A percentile compares a stretch with the other conserved stretches of the same genome.
These are phyloP conservation scores for Cadophora sp. DNA, from an alignment of 2,329 filamentous ascomycete species.

Conservation along the genomic window DNA sequence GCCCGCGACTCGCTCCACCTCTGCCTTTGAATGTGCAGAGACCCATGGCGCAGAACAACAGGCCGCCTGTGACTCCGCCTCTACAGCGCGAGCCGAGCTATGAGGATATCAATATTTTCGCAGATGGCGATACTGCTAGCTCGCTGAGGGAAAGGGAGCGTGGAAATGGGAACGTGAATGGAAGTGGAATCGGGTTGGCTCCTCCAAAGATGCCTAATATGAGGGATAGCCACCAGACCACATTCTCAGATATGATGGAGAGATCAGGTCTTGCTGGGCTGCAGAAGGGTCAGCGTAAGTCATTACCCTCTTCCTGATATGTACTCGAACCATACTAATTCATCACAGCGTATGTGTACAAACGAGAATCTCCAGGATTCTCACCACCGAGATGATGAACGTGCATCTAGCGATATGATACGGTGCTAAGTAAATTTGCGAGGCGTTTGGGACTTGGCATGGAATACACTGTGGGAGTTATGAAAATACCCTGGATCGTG, in stretches of 20 bases:
- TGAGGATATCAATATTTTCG: constrained; percentile 61
- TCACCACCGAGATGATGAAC: constrained; percentile 19
- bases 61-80: constrained; percentile 44
- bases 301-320: background rate
- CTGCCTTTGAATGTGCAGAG: constrained; percentile 36
- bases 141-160: constrained; percentile 32
- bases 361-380: constrained; percentile 24
- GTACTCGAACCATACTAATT: background rate
- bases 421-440: background rate
- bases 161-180: background rate
- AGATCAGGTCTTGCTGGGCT: constrained; percentile 50
- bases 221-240: constrained; percentile 46
- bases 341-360: constrained; percentile 30
- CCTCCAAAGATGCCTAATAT: constrained; percentile 6
- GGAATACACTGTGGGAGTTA: background rate
- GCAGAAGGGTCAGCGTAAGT: constrained; percentile 43
- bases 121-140: constrained; percentile 54
- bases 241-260: constrained; percentile 62
- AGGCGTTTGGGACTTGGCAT: constrained; percentile 8
- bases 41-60: constrained; percentile 16
- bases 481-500: constrained; percentile 4
- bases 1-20: constrained; percentile 27
- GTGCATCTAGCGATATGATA: no score
- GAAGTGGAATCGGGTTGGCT: background rate
- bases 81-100: constrained; percentile 53